These are phyloP conservation scores for Cucurbita pepo DNA, from an alignment of 306 rosid species.

Conservation along the genomic window DNA sequence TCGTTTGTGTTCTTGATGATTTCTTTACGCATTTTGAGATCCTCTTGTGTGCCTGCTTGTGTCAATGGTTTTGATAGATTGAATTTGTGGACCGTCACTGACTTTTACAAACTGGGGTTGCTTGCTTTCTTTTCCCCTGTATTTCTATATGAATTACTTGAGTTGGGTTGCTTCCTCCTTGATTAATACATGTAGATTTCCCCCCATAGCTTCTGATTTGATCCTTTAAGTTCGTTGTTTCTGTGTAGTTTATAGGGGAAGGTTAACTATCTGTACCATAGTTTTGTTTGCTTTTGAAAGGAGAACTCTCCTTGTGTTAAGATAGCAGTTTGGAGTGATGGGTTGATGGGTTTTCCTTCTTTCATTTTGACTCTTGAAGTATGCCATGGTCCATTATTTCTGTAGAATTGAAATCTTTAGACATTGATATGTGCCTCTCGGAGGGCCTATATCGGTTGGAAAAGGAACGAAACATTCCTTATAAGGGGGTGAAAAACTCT, in stretches of 20 bases:
- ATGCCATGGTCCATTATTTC: background rate
- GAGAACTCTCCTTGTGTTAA: background rate
- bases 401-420: background rate
- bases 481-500: too few relatives aligned
- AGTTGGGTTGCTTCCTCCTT: background rate
- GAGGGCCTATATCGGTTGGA: too few relatives aligned
- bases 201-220: background rate
- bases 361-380: background rate
- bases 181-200: background rate
- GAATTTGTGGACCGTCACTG: background rate
- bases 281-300: background rate
- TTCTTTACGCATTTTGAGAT: background rate
- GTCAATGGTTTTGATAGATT: background rate
- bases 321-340: background rate
- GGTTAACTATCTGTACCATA: background rate
- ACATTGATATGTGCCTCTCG: background rate
- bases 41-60: background rate
- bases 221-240: background rate
- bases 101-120: background rate
- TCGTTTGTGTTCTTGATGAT: background rate
- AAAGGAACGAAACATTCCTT: too few relatives aligned
- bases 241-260: background rate
- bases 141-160: background rate
- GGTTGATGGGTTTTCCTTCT: background rate
- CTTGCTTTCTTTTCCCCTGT: background rate